Conservation (phyloP, 208 protist genomes). For the Balamuthia mandrillaris region DNA sequence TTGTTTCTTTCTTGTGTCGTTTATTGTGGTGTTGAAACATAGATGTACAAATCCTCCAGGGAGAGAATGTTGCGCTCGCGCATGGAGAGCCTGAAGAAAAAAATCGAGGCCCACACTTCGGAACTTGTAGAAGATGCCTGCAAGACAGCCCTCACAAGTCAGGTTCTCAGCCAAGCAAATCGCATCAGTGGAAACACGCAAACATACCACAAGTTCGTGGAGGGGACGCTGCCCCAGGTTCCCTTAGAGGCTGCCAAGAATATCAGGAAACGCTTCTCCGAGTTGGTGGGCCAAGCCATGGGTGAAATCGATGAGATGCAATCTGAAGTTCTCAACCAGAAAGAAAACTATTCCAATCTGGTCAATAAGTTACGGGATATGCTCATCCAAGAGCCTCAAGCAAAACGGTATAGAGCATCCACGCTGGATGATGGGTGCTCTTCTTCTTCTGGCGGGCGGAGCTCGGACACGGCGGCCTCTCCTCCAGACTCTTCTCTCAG, state of each 20-base stretch:
- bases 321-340: background rate
- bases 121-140: background rate
- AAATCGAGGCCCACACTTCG: background rate
- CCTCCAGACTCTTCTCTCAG: too few relatives aligned
- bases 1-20: too few relatives aligned
- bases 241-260: background rate
- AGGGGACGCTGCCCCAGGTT: background rate
- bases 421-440: background rate
- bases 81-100: background rate
- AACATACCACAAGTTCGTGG: background rate
- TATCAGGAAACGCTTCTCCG: background rate
- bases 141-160: background rate
- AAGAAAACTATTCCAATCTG: background rate
- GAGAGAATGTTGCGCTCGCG: background rate
- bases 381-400: background rate
- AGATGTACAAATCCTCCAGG: slow-evolving; percentile 4
- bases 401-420: background rate
- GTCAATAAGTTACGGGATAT: background rate
- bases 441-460: background rate
- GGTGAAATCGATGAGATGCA: slow-evolving; percentile 6
- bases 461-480: background rate
- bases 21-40: too few relatives aligned
- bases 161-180: background rate
- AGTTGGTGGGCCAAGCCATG: background rate
- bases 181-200: background rate